These are phyloP conservation scores for Geotrichum candidum DNA, from an alignment of 1,139 yeast species.

Conservation along the genomic window DNA sequence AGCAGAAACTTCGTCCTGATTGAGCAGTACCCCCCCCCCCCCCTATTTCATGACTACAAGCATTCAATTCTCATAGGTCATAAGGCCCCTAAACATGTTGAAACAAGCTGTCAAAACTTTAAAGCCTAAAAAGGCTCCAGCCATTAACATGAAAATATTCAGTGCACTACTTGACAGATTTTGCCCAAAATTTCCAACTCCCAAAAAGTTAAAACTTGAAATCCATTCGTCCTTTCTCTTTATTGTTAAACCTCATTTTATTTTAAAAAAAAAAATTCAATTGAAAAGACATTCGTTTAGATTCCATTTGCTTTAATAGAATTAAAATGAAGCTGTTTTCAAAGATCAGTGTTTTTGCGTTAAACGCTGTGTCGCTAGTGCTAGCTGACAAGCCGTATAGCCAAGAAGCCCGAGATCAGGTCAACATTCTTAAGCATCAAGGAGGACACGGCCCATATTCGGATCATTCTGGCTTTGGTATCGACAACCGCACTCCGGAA, in stretches of 20 bases:
- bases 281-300: not conserved
- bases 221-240: not conserved
- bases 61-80: not conserved
- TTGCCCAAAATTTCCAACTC: not conserved
- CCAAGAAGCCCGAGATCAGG: conserved; percentile 31
- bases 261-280: not conserved
- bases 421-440: conserved; percentile 32
- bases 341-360: not conserved
- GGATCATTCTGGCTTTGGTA: conserved; percentile 41
- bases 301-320: not conserved
- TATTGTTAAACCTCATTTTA: not conserved
- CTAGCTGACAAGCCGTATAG: conserved; percentile 8
- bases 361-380: not conserved
- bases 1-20: no score
- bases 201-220: not conserved
- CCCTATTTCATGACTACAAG: no score
- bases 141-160: not conserved
- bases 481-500: conserved; percentile 42
- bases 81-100: not conserved
- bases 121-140: not conserved
- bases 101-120: not conserved
- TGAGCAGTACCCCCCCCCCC: no score
- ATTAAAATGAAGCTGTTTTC: not conserved
- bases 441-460: conserved; percentile 46
- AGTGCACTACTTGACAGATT: not conserved